phyloP scores from a whole-genome alignment of 2,329 filamentous ascomycete species.

The Verruconis gallopava region DNA sequence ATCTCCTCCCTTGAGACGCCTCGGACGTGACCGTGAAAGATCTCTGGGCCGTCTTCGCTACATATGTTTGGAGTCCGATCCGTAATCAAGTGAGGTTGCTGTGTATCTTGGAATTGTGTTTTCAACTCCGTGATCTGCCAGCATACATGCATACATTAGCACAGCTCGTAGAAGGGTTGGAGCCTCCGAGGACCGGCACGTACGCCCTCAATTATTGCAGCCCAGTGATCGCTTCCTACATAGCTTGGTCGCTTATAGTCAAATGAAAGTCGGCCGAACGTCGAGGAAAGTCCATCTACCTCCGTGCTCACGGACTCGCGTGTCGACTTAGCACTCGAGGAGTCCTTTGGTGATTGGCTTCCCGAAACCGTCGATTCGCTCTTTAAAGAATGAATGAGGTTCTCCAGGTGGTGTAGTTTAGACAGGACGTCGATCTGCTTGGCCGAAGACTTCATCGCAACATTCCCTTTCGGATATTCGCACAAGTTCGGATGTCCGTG shows the following conservation, averaged over 20 bases:
- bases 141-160: no score
- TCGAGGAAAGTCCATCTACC: not conserved
- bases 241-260: not conserved
- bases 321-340: no score
- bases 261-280: not conserved
- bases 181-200: no score
- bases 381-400: not conserved
- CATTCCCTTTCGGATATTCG: not conserved
- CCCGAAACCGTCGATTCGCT: no score
- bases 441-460: not conserved
- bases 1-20: not conserved
- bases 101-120: not conserved
- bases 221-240: not conserved
- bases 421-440: not conserved
- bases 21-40: conserved; percentile 1
- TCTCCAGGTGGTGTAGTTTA: not conserved
- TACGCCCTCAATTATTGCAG: not conserved
- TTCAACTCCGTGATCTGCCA: not conserved
- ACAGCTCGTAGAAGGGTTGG: no score
- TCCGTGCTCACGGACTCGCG: no score
- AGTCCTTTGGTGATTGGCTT: no score
- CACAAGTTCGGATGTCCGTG: not conserved
- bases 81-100: not conserved
- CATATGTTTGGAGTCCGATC: not conserved
- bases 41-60: not conserved